phyloP scores from a whole-genome alignment of 2,329 filamentous ascomycete species.

The Aspergillus cejpii region DNA sequence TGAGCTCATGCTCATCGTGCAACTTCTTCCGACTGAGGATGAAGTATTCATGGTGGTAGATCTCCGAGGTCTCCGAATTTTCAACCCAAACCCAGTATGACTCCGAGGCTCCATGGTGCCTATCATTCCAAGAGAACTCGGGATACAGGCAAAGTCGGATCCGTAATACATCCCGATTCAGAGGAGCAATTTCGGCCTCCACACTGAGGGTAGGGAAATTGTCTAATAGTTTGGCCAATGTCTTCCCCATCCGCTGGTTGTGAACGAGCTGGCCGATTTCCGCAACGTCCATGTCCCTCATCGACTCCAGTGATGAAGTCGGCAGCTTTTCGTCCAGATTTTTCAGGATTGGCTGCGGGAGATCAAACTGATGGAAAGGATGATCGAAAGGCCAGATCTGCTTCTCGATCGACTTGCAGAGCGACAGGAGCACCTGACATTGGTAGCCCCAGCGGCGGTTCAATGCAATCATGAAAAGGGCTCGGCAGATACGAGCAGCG shows the following conservation, averaged over 20 bases:
- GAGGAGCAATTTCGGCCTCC: slow-evolving; percentile 87
- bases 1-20: slow-evolving; percentile 92
- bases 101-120: slow-evolving; percentile 86
- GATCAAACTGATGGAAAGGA: slow-evolving; percentile 88
- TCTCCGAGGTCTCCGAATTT: slow-evolving; percentile 94
- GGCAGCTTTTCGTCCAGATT: slow-evolving; percentile 76
- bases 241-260: slow-evolving; percentile 78
- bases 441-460: slow-evolving; percentile 95
- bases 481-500: slow-evolving; percentile 84
- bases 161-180: slow-evolving; percentile 91
- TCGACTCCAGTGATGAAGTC: slow-evolving; percentile 65
- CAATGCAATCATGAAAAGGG: slow-evolving; percentile 93
- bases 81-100: slow-evolving; percentile 99
- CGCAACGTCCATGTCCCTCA: slow-evolving; percentile 86
- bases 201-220: slow-evolving; percentile 89
- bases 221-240: slow-evolving; percentile 71
- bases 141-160: slow-evolving; percentile 80
- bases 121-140: slow-evolving; percentile 91
- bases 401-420: slow-evolving; percentile 96
- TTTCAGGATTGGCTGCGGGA: slow-evolving; percentile 73
- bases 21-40: slow-evolving; percentile 85
- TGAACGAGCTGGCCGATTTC: slow-evolving; percentile 90
- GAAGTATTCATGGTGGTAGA: slow-evolving; percentile 96
- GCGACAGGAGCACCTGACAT: slow-evolving; percentile 79
- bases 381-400: slow-evolving; percentile 93